Conservation (phyloP, 441 rosid species). For the Euphorbia schlechtendalii region DNA sequence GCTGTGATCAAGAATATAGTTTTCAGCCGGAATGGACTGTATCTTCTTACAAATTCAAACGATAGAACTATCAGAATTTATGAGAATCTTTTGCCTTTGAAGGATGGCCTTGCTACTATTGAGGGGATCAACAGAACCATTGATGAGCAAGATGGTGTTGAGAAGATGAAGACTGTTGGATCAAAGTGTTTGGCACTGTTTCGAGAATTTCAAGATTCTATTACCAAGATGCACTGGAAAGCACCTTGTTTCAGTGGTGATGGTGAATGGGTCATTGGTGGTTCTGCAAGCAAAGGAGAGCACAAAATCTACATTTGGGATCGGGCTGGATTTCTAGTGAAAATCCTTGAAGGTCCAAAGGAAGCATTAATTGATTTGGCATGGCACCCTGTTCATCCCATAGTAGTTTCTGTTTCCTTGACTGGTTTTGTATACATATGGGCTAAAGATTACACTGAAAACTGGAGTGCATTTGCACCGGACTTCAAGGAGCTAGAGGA, state of each 20-base stretch:
- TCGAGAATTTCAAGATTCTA: conserved; percentile 91
- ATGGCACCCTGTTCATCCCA: conserved; percentile 98
- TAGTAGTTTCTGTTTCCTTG: conserved; percentile 86
- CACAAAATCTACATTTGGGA: conserved; percentile 99
- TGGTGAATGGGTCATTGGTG: conserved; percentile 96
- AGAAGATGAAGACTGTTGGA: conserved; percentile 73
- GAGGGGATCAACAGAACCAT: conserved; percentile 41
- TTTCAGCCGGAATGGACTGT: conserved; percentile 81
- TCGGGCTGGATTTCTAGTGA: conserved; percentile 88
- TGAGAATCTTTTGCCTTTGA: conserved; percentile 80
- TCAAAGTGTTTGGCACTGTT: conserved; percentile 68
- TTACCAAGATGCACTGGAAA: conserved; percentile 96
- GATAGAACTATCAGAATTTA: conserved; percentile 87
- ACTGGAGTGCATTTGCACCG: conserved; percentile 99
- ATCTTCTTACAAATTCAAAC: conserved; percentile 89
- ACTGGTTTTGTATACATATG: conserved; percentile 89
- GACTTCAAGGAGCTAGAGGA: conserved; percentile 98
- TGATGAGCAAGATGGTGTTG: conserved; percentile 50
- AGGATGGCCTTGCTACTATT: conserved; percentile 47
- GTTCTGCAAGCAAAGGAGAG: conserved; percentile 96
- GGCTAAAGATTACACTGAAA: conserved; percentile 97
- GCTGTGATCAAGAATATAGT: conserved; percentile 77
- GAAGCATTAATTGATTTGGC: conserved; percentile 93
- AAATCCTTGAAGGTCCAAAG: conserved; percentile 98
- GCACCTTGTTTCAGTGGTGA: conserved; percentile 98